A percentile compares a stretch with the other conserved stretches of the same genome.
phyloP scores from a whole-genome alignment of 139 green algal genomes.

The Mychonastes homosphaera region DNA sequence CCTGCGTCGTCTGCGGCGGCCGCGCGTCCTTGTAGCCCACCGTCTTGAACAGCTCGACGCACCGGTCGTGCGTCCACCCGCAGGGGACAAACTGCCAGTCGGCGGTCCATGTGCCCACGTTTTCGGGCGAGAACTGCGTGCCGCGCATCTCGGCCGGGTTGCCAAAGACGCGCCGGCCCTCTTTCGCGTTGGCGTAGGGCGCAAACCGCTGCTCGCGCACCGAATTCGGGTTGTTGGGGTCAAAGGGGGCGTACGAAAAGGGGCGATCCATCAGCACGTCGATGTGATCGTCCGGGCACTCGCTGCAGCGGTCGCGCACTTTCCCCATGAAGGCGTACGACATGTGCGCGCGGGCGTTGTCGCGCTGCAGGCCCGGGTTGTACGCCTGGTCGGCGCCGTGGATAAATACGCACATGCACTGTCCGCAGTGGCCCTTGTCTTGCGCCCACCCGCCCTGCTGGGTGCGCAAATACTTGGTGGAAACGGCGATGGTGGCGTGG shows the following conservation, averaged over 20 bases:
- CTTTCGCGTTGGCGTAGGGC: slow-evolving; percentile 19
- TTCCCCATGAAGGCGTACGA: slow-evolving; percentile 16
- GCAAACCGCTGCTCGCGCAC: too few species aligned
- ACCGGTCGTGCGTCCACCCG: slow-evolving; percentile 10
- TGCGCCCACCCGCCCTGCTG: slow-evolving; percentile 16
- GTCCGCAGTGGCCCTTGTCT: slow-evolving; percentile 11
- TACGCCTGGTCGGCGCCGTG: slow-evolving; percentile 15
- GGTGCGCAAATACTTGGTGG: slow-evolving; percentile 23
- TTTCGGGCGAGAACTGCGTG: slow-evolving; percentile 1
- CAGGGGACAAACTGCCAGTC: slow-evolving; percentile 25
- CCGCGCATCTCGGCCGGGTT: slow-evolving; percentile 13
- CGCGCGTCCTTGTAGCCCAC: slow-evolving; percentile 14
- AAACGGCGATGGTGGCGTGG: slow-evolving; percentile 10
- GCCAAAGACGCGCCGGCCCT: slow-evolving; percentile 11
- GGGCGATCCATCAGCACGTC: slow-evolving; percentile 21
- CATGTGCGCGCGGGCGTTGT: neutral
- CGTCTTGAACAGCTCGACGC: slow-evolving; percentile 1
- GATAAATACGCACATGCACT: slow-evolving; percentile 22
- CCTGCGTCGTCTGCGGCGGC: neutral
- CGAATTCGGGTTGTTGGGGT: slow-evolving; percentile 11
- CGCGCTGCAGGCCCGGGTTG: slow-evolving; percentile 14
- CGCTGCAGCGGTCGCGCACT: slow-evolving; percentile 11
- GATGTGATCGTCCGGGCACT: slow-evolving; percentile 23
- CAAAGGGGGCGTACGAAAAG: slow-evolving; percentile 15
- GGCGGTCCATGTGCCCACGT: slow-evolving; percentile 12